These are phyloP conservation scores for Hirschioporus abietinus DNA, from an alignment of 768 basidiomycete species.

Conservation along the genomic window DNA sequence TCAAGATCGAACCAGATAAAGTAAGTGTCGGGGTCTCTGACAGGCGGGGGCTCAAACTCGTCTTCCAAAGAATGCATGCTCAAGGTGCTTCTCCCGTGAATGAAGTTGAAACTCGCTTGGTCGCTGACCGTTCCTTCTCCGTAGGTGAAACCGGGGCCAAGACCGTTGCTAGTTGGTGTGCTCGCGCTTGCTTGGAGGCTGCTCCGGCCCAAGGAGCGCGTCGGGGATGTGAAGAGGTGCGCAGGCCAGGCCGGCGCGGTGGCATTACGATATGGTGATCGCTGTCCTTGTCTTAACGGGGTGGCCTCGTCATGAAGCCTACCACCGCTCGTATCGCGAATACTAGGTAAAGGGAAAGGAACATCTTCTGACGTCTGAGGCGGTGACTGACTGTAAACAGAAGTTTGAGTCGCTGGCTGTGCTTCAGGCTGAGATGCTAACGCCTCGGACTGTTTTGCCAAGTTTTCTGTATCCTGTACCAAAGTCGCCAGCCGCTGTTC, in stretches of 20 bases:
- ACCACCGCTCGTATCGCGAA: not conserved
- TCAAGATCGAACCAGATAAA: constrained; percentile 4
- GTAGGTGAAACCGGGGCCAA: not conserved
- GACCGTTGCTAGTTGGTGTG: not conserved
- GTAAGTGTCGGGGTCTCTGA: not conserved
- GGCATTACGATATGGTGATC: not conserved
- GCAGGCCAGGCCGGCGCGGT: not conserved
- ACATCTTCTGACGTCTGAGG: no score
- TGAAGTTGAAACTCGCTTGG: not conserved
- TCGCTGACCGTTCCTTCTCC: not conserved
- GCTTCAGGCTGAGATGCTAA: not conserved
- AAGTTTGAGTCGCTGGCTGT: not conserved
- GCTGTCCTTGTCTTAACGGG: not conserved
- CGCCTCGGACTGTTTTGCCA: not conserved
- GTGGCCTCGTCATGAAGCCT: not conserved
- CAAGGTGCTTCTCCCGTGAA: not conserved
- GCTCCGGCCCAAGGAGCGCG: not conserved
- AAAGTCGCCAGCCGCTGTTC: not conserved
- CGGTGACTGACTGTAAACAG: no score
- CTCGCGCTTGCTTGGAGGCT: not conserved
- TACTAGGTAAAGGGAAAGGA: not conserved
- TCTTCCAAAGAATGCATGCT: not conserved
- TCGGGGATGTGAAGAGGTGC: not conserved
- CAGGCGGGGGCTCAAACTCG: not conserved
- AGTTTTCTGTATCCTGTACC: not conserved